A percentile compares a stretch with the other conserved stretches of the same genome.
Evolutionary conservation across 768 basidiomycete genomes (phyloP).

Genomic region (Coprinopsis marcescibilis): DNA sequence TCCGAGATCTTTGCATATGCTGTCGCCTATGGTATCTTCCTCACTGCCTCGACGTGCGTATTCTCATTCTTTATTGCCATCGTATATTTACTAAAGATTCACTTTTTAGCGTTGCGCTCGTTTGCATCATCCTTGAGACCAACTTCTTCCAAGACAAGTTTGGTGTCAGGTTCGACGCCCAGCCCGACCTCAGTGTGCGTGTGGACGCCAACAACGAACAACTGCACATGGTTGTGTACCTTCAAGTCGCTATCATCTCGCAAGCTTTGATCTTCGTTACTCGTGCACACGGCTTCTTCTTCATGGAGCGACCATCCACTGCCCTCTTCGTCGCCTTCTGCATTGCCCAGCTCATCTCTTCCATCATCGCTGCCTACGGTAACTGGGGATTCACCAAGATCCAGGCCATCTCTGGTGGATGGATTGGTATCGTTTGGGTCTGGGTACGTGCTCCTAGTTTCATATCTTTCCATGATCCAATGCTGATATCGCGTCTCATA

Average conservation of each 20-base stretch:
- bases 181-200: slow-evolving; percentile 11
- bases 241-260: slow-evolving; percentile 98
- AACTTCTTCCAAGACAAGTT: slow-evolving; percentile 88
- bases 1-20: slow-evolving; percentile 95
- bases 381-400: slow-evolving; percentile 94
- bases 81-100: slow-evolving; percentile 9
- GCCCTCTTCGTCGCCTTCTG: slow-evolving; percentile 92
- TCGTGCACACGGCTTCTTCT: slow-evolving; percentile 92
- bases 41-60: slow-evolving; percentile 87
- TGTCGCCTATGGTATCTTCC: slow-evolving; percentile 89
- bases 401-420: slow-evolving; percentile 74
- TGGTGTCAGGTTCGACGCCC: slow-evolving; percentile 49
- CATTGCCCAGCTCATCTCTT: slow-evolving; percentile 89
- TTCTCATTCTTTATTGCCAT: not conserved
- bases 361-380: slow-evolving; percentile 92
- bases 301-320: slow-evolving; percentile 91
- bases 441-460: slow-evolving; percentile 58
- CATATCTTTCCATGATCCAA: not conserved
- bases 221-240: slow-evolving; percentile 86
- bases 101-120: slow-evolving; percentile 59
- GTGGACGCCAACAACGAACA: slow-evolving; percentile 55
- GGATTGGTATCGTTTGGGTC: slow-evolving; percentile 97
- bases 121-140: slow-evolving; percentile 81
- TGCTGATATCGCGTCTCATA: slow-evolving; percentile 23
- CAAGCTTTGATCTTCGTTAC: slow-evolving; percentile 97